phyloP scores from a whole-genome alignment of 306 rosid genomes.

The Dryas octopetala region DNA sequence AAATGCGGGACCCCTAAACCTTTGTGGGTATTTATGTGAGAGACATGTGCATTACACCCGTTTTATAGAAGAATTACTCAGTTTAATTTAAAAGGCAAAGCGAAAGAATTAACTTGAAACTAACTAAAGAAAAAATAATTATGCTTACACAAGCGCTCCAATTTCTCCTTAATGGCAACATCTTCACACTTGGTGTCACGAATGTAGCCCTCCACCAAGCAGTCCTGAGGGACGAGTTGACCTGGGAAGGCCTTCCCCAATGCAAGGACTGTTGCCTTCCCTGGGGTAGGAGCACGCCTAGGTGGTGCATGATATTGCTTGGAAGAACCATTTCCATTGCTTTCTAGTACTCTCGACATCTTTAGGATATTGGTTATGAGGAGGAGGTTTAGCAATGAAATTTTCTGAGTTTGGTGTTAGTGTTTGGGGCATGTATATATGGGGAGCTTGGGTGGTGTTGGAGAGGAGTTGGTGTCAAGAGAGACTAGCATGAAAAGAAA shows the following conservation, averaged over 20 bases:
- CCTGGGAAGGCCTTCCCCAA: conserved; percentile 88
- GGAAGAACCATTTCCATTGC: conserved; percentile 30
- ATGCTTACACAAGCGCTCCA: conserved; percentile 86
- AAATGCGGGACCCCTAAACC: too few relatives aligned
- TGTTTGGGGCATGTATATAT: conserved; percentile 36
- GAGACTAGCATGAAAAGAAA: conserved; percentile 36
- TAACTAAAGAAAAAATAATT: neutral
- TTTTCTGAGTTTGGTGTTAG: conserved; percentile 21
- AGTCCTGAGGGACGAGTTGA: conserved; percentile 89
- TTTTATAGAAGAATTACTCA: too few relatives aligned
- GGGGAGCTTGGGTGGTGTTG: conserved; percentile 36
- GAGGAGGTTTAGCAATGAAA: neutral
- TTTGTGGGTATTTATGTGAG: too few relatives aligned
- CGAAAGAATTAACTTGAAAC: neutral
- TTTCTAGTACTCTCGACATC: conserved; percentile 50
- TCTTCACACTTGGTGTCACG: conserved; percentile 86
- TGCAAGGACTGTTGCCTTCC: conserved; percentile 85
- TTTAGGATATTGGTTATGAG: conserved; percentile 10
- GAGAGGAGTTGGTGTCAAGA: conserved; percentile 62
- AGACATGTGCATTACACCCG: too few relatives aligned
- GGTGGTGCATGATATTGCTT: conserved; percentile 15
- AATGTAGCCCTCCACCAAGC: conserved; percentile 90
- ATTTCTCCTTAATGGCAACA: conserved; percentile 65
- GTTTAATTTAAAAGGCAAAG: too few relatives aligned
- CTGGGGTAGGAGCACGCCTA: conserved; percentile 54